A percentile compares a stretch with the other conserved stretches of the same genome.
Conservation (phyloP, 495 filamentous ascomycete species). For the Hyaloscypha variabilis region DNA sequence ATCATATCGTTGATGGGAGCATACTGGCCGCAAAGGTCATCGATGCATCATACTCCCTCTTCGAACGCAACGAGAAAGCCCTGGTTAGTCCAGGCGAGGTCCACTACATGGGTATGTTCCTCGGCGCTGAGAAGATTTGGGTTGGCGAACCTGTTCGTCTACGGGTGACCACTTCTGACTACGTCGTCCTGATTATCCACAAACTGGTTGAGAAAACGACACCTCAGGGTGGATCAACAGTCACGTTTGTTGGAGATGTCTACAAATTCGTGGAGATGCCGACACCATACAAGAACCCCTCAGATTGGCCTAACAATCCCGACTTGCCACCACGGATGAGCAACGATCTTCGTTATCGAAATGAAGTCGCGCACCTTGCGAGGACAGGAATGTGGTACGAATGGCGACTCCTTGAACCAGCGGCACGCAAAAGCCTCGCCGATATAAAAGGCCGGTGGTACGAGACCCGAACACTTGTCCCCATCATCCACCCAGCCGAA, state of each 20-base stretch:
- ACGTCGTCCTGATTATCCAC: constrained; percentile 52
- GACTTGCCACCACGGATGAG: constrained; percentile 45
- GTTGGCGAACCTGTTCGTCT: constrained; percentile 59
- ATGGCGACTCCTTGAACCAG: constrained; percentile 45
- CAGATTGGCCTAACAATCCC: constrained; percentile 25
- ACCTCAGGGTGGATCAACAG: constrained; percentile 1
- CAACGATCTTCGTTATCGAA: constrained; percentile 40
- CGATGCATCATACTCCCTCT: constrained; percentile 57
- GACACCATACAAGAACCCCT: constrained; percentile 15
- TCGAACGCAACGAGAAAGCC: constrained; percentile 45
- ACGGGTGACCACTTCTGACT: constrained; percentile 20
- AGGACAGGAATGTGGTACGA: constrained; percentile 39
- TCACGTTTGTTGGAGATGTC: constrained; percentile 45
- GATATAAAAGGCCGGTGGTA: constrained; percentile 68
- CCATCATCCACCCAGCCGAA: constrained; percentile 41
- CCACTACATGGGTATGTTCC: constrained; percentile 56
- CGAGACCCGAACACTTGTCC: constrained; percentile 55
- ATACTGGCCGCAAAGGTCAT: constrained; percentile 62
- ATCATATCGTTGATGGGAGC: constrained; percentile 60
- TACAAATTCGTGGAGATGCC: constrained; percentile 45
- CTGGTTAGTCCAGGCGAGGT: constrained; percentile 25
- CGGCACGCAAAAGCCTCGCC: constrained; percentile 39
- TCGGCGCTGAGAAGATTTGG: constrained; percentile 68
- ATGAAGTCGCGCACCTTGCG: constrained; percentile 42
- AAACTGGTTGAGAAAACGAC: constrained; percentile 35